phyloP scores from a whole-genome alignment of 805 yeast species.

The Monosporozyma unispora region DNA sequence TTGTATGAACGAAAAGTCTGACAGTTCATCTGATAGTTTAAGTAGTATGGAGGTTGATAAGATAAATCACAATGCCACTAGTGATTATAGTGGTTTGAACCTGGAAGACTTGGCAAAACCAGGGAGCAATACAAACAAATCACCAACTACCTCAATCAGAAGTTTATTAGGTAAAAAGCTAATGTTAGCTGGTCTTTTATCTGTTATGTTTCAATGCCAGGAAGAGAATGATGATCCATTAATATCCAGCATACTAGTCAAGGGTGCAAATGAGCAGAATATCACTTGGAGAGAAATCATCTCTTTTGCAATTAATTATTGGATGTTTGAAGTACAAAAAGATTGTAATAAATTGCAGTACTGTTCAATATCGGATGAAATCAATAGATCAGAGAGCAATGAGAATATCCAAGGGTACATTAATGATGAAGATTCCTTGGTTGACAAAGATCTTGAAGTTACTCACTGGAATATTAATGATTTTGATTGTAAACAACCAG shows the following conservation, averaged over 20 bases:
- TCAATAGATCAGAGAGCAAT: not conserved
- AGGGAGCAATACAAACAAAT: not conserved
- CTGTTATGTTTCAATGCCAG: constrained; percentile 64
- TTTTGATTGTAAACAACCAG: constrained; percentile 45
- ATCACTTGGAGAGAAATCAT: constrained; percentile 64
- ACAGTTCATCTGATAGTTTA: not conserved
- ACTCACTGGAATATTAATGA: constrained; percentile 21
- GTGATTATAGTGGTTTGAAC: not conserved
- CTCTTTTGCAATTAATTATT: constrained; percentile 60
- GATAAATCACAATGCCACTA: not conserved
- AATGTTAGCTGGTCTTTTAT: constrained; percentile 54
- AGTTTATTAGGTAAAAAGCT: constrained; percentile 59
- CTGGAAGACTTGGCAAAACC: not conserved
- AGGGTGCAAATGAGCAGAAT: constrained; percentile 15
- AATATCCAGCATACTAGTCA: constrained; percentile 7
- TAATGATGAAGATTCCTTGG: not conserved
- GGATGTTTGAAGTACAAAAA: constrained; percentile 35
- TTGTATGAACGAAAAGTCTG: not conserved
- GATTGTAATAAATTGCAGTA: constrained; percentile 9
- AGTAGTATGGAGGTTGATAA: not conserved
- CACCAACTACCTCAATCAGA: constrained; percentile 1
- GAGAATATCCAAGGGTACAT: not conserved
- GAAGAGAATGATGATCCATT: constrained; percentile 43
- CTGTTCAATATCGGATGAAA: constrained; percentile 1
- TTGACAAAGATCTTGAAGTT: constrained; percentile 3